phyloP scores from a whole-genome alignment of 179 eudicot species.

The Nepenthes alata region DNA sequence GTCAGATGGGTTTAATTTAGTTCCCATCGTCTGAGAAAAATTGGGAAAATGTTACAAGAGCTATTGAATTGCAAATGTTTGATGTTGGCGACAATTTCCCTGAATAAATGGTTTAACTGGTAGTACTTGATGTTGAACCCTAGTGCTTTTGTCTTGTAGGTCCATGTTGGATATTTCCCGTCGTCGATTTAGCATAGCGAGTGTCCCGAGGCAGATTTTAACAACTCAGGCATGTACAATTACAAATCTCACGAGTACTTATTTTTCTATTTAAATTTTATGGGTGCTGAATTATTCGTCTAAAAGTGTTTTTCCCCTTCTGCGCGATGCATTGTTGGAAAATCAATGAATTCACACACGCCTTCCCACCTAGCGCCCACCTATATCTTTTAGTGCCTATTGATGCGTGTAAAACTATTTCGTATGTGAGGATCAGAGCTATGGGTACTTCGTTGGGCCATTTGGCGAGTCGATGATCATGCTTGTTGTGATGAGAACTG shows the following conservation, averaged over 20 bases:
- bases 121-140: constrained; percentile 5
- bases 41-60: too few species aligned
- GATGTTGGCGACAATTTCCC: too few species aligned
- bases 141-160: constrained; percentile 20
- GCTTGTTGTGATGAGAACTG: too few species aligned
- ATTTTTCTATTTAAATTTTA: too few species aligned
- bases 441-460: too few species aligned
- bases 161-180: constrained; percentile 45
- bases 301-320: neutral
- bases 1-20: neutral
- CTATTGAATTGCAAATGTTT: too few species aligned
- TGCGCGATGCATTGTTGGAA: neutral
- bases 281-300: neutral
- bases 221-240: constrained; percentile 37
- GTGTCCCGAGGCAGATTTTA: constrained; percentile 24
- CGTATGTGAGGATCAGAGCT: too few species aligned
- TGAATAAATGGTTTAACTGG: neutral
- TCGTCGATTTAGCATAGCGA: constrained; percentile 27
- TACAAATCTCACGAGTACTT: neutral
- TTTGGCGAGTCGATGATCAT: too few species aligned
- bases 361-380: too few species aligned
- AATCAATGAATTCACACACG: too few species aligned
- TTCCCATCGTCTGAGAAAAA: neutral
- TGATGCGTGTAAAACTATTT: neutral
- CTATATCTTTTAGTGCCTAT: too few species aligned